Base-by-base conservation (phyloP, 1,284 basidiomycete genomes). In the Ustilago cynodontis region DNA sequence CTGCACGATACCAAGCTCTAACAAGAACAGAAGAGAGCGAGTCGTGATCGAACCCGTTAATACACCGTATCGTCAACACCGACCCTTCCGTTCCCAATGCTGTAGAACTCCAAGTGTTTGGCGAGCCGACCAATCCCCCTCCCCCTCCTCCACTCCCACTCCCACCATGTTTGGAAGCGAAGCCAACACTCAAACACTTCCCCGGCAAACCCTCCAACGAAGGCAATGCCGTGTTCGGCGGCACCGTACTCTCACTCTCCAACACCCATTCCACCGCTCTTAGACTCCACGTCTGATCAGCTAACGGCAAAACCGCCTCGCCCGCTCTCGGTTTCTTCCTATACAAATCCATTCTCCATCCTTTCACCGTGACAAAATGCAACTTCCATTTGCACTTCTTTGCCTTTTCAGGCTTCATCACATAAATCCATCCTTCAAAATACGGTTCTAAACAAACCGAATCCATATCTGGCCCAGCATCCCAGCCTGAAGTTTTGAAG, bases 341-440 rank as follows among this genome's bases (percentile, higher is more conserved):
- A 37, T 75, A 77, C 54, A 82, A 6, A 50, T 71, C 69, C 18
- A 81, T 43, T 1, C 66, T 63, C 71, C 77, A 69, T 2, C 78
- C 80, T 35, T 75, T 71, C 18, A 81, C 50, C 45, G 65, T 70
- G 16, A 82, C 33, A 51, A 56, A 82, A 14, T 78, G 79, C 58
- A 81, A 52, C 62, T 81, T 82, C 81, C 81, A 82, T 47, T 73
- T 73, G n/a, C 65, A 76, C 8, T 72, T 73, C 22, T 22, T 55
- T 29, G 16, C 33, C 33, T 59, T 68, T 70, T 37, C 57, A 49
- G n/a, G 65, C 59, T 81, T 80, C 59, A 75, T 65, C 20, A 81
- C 64, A 58, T 82, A 82, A 13, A 76, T 68, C 77, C 77, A 82
- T 3, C 60, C 78, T 59, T 82, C 79, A n/a, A 64, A 75, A 59